Evolutionary conservation across 495 filamentous ascomycete species (phyloP), one percentile per base, ranked within the genome.

Genomic region (Hypoxylon subgilvum): DNA sequence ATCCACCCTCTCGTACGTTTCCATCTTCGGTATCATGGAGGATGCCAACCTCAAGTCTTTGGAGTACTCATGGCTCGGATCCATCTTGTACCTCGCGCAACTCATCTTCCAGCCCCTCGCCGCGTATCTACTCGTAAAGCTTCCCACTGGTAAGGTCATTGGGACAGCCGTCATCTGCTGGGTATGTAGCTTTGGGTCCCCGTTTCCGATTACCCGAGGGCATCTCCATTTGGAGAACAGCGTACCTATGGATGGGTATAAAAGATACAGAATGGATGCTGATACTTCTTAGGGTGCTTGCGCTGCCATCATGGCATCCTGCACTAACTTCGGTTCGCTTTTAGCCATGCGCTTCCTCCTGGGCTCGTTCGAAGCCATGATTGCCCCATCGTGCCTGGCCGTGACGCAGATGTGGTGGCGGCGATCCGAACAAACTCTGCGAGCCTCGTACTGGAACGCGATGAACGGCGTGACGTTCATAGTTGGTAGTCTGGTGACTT

Each of bases 391-490:
- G 14, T 79, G 75, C 45, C 70, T 83, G 9, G 78, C 78, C 6
- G 70, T 81, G n/a, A 78, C 78, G 17, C 79, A 81, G 68, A 81
- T 81, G 79, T 83, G 79, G 79, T 83, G 77, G 68, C 68, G 78
- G 28, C 75, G 80, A 10, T 58, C 69, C 21, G 78, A 81, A 65
- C 78, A 83, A 64, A 82, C 78, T 2, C 68, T 79, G 32, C 72
- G 79, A 0, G 79, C 77, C 38, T 71, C 70, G 4, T 78, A 76
- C 66, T 78, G 75, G 80, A 79, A 79, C 51, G 70, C 77, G 18
- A 83, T 81, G 79, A 75, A 79, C 46, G 78, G 80, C 4, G 60
- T 78, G 3, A 77, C 76, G 10, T 71, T 72, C 44, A 77, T 81
- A 22, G 72, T 80, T 16, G 76, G 70, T 25, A 76, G 74, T 34